phyloP scores from a whole-genome alignment of 495 filamentous ascomycete species.

The Hypoxylon rickii region DNA sequence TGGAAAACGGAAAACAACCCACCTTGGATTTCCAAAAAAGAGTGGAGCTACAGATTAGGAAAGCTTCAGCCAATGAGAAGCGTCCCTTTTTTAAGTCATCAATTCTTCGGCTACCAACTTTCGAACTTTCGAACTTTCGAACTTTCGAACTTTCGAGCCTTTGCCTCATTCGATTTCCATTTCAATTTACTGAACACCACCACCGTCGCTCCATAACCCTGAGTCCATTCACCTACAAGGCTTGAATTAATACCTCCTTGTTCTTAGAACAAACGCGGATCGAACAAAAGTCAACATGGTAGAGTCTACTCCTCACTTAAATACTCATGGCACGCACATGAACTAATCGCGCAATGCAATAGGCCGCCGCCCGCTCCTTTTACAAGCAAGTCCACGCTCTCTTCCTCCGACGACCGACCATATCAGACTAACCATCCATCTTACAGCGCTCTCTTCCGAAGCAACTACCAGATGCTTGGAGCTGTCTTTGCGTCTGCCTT shows the following conservation, averaged over 20 bases:
- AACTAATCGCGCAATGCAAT: constrained; percentile 44
- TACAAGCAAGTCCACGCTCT: constrained; percentile 76
- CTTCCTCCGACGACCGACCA: constrained; percentile 15
- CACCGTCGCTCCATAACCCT: neutral
- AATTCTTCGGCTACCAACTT: constrained; percentile 24
- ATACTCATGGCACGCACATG: neutral
- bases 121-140: constrained; percentile 18
- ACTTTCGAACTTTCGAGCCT: constrained; percentile 8
- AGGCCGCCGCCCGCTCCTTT: constrained; percentile 55
- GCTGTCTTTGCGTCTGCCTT: constrained; percentile 86
- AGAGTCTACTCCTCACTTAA: constrained; percentile 8
- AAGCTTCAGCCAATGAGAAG: constrained; percentile 49
- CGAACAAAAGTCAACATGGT: constrained; percentile 48
- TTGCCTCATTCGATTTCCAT: neutral
- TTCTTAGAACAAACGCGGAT: neutral
- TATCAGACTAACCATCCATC: constrained; percentile 37
- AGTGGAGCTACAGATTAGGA: constrained; percentile 12
- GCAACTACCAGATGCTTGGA: constrained; percentile 83
- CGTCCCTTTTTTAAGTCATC: constrained; percentile 30
- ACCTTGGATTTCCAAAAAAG: no score
- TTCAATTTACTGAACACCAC: neutral
- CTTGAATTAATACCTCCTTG: neutral
- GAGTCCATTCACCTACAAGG: neutral
- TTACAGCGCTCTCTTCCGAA: constrained; percentile 76
- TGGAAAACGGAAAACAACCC: no score